Base-by-base conservation (phyloP, 1,284 basidiomycete species). In the Papiliotrema flavescens region DNA sequence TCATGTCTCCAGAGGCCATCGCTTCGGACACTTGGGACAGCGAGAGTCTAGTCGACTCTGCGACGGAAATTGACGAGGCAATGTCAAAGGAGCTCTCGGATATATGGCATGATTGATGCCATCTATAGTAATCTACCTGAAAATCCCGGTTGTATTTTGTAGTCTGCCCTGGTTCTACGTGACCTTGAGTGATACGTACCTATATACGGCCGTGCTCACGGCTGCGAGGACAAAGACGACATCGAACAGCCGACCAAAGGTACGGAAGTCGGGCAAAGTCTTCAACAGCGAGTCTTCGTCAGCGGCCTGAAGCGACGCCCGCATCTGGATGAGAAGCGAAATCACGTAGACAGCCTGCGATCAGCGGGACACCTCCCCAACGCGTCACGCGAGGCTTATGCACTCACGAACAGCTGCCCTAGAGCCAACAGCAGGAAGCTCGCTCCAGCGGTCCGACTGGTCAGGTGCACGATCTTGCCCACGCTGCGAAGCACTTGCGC, bases 241-340 rank as follows among this genome's bases (percentile, higher is more conserved):
- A 49, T 78, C 76, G 55, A 78, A 78, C 22, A 76, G 58, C 32
- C 74, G 60, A 14, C 76, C 76, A 58, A 78, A 78, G 0, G 76
- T 69, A 20, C 67, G 56, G 55, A 78, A 78, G 48, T 76, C 73
- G 9, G 76, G 76, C 2, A 78, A 60, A 13, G 71, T 67, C 1
- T 68, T 62, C 8, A 76, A 60, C 13, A 76, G 60, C 3, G 66
- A 69, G 36, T 66, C 62, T 44, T 70, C 66, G 20, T 36, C 23
- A 6, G 28, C 39, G 9, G 42, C 32, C 58, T 44, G 74, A 14
- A 76, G 57, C 8, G 69, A 71, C 0, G 67, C 69, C 32, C 76
- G 69, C 14, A 77, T 65, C 60, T 78, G 76, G 22, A 78, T 71
- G 3, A 78, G 64, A 2, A 78, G 69, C 19, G 73, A 75, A 53